Base-by-base conservation (phyloP, 2,329 filamentous ascomycete species). In the Pleurostoma richardsiae region DNA sequence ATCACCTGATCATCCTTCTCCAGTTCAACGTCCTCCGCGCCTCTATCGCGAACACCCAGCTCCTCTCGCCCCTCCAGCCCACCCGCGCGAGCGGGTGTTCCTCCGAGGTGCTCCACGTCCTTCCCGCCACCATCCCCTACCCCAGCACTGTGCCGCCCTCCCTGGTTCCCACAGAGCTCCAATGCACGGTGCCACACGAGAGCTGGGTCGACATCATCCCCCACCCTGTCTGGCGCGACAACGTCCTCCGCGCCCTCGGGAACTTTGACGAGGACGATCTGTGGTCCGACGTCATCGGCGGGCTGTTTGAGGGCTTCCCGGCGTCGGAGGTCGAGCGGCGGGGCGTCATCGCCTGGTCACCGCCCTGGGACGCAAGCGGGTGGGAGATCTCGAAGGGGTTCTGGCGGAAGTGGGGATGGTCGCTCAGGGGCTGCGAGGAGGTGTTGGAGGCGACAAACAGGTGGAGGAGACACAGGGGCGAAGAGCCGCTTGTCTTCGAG, bases 251-350 rank as follows among this genome's bases (percentile, higher is more conserved):
- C 5, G 41, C 52, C 4, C 43, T 44, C 11, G 60, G 59, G 43
- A 59, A 54, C 29, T 72, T 69, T 31, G 67, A 73, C 47, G 67
- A 70, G 30, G 68, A 70, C 46, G 69, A 67, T 10, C 57, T 73
- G 10, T 72, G 69, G 65, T 56, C 60, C 10, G 71, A 73, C 56
- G 61, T 58, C 36, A 60, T 70, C 44, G 69, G 69, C 3, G 69
- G 68, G 1, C 51, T 73, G 26, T 73, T 59, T 51, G 68, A 73
- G 50, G 68, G 69, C 5, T 71, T 68, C 49, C 68, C 68, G 2
- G 66, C 68, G 43, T 60, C 66, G 30, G 69, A 72, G 52, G 49
- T 72, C 36, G 60, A 65, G 54, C 56, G 58, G 30, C 60, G 64
- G 11, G 68, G 70, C 28, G 26, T 51, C 6, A 47, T 51, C 5